Base-by-base conservation (phyloP, 768 basidiomycete genomes). In the Phaffia australis region DNA sequence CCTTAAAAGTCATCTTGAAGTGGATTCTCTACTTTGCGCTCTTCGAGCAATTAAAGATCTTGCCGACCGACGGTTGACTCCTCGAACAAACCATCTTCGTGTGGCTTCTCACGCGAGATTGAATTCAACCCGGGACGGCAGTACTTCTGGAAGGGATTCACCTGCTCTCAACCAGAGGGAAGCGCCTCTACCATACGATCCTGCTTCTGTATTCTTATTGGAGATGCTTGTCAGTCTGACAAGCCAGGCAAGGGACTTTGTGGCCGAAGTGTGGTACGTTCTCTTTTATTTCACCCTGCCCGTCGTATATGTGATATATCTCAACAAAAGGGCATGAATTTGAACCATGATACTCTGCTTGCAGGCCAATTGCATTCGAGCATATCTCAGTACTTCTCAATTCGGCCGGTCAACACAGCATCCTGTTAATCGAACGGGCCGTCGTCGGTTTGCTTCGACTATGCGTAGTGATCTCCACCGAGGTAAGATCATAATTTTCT, bases 181-280 rank as follows among this genome's bases (percentile, higher is more conserved):
- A 27, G 47, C 16, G 49, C 58, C 29, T 50, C 57, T 7, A 11
- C 84, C 93, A 14, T 99, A 98, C 72, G 95, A 99, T 74, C 91
- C 95, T 15, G 89, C 91, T 3, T 89, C 92, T 9, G 86, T 95
- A 0, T 94, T 97, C 78, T 83, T 98, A 48, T 77, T 98, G 69
- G 95, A 99, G 76, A 88, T 84, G 59, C 94, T 97, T 87, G 85
- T 90, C 70, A 94, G 90, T 75, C 84, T 98, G 50, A 82, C 87
- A 1, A 85, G 83, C 69, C 84, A 89, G 66, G 83, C 86, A 1
- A 82, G 85, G 9, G 82, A 85, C 68, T 82, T 86, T 71, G 86
- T 97, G 30, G 86, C 86, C 64, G 92, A 98, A 55, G 81, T 89
- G 51, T 99, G 95, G 94, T 88, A 70, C 71, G 84, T 75, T 14